Conservation (phyloP, 495 filamentous ascomycete genomes). For the Talaromyces wortmannii region DNA sequence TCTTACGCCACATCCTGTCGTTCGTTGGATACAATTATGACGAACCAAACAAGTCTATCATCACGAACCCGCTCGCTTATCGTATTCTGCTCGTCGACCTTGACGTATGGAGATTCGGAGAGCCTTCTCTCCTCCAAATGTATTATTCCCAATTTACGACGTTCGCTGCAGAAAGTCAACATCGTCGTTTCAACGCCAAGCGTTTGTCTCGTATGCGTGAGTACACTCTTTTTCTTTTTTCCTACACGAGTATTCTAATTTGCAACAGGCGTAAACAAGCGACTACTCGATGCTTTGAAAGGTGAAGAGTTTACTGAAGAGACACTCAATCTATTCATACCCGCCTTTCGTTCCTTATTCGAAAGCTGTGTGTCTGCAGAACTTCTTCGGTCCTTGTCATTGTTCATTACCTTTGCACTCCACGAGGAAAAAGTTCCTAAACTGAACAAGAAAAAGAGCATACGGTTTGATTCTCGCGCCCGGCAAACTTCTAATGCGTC, state of each 20-base stretch:
- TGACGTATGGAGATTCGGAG: conserved; percentile 82
- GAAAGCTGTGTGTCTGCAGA: conserved; percentile 74
- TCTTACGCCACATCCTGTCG: conserved; percentile 68
- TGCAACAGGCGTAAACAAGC: conserved; percentile 73
- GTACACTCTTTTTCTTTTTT: conserved; percentile 20
- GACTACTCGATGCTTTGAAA: conserved; percentile 83
- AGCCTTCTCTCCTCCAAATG: conserved; percentile 63
- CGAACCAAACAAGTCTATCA: conserved; percentile 75
- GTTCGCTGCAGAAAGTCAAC: conserved; percentile 78
- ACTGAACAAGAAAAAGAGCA: conserved; percentile 47
- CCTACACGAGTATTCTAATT: conserved; percentile 9
- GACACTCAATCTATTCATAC: conserved; percentile 66
- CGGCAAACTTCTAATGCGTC: conserved; percentile 17
- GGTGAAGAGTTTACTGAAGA: conserved; percentile 66
- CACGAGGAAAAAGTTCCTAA: conserved; percentile 51
- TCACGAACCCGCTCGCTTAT: conserved; percentile 92
- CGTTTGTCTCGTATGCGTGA: conserved; percentile 84
- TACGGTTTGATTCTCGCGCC: conserved; percentile 25
- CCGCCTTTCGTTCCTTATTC: conserved; percentile 69
- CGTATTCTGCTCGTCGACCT: conserved; percentile 85
- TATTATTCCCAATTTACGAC: conserved; percentile 89
- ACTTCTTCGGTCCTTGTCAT: conserved; percentile 75
- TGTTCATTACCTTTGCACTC: conserved; percentile 89
- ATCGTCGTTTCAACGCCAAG: conserved; percentile 85
- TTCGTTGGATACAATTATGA: conserved; percentile 83